Conservation (phyloP, 2,329 filamentous ascomycete species). For the Aspergillus uvarum region DNA sequence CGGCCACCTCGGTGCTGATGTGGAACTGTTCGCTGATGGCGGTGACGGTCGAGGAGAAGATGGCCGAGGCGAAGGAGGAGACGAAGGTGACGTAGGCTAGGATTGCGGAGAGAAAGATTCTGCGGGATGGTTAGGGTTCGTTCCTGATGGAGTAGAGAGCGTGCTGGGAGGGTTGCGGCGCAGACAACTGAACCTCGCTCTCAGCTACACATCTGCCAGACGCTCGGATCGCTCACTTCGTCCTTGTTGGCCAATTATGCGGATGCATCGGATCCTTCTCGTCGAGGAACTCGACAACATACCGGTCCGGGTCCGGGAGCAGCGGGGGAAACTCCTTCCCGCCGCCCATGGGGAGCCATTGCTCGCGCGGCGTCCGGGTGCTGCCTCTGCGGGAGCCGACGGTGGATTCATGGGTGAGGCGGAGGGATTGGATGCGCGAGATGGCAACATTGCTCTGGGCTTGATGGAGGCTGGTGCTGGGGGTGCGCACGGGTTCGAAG, state of each 20-base stretch:
- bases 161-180: too few species aligned
- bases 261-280: constrained; percentile 52
- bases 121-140: background rate
- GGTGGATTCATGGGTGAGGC: constrained; percentile 28
- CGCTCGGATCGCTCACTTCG: constrained; percentile 35
- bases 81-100: constrained; percentile 50
- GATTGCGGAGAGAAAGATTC: constrained; percentile 17
- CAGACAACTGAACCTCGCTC: too few species aligned
- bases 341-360: constrained; percentile 30
- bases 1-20: constrained; percentile 45
- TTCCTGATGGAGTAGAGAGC: too few species aligned
- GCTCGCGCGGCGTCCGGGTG: constrained; percentile 18
- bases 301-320: constrained; percentile 52
- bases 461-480: constrained; percentile 21
- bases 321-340: constrained; percentile 33
- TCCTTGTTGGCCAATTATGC: constrained; percentile 51
- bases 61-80: constrained; percentile 55
- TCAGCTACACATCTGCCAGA: too few species aligned
- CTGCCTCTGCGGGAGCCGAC: constrained; percentile 22
- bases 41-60: constrained; percentile 66
- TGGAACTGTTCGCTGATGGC: constrained; percentile 52
- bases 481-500: background rate
- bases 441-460: constrained; percentile 28
- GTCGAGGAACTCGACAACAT: constrained; percentile 56
- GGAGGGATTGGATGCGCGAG: constrained; percentile 29